These are phyloP conservation scores for Akanthomyces dipterigenus DNA, from an alignment of 2,329 filamentous ascomycete genomes.

Conservation along the genomic window DNA sequence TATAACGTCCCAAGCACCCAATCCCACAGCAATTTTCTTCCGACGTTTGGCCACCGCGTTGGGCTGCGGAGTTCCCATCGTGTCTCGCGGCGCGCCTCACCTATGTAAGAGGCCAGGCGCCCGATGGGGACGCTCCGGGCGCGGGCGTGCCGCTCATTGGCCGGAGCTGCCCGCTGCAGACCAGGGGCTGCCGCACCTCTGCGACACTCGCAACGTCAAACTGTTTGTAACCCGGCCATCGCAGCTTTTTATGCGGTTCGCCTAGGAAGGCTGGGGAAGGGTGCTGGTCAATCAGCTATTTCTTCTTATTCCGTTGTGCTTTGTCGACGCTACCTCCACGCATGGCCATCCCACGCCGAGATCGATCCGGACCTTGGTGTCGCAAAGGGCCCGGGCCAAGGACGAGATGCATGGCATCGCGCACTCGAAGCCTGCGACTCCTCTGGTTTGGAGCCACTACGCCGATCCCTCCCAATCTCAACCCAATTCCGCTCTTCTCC, in stretches of 20 bases:
- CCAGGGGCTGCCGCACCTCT: conserved; percentile 11
- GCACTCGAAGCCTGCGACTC: conserved; percentile 8
- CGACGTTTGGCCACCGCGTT: background rate
- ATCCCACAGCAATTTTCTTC: conserved; percentile 1
- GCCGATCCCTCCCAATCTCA: conserved; percentile 1
- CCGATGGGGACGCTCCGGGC: background rate
- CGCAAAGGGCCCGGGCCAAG: too few relatives aligned
- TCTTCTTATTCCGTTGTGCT: too few relatives aligned
- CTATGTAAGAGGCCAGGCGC: conserved; percentile 7
- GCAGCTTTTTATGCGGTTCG: background rate
- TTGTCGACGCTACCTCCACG: too few relatives aligned
- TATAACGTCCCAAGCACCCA: background rate
- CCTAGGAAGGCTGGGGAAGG: background rate
- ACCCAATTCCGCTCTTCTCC: background rate
- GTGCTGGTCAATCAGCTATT: too few relatives aligned
- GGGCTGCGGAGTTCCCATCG: background rate
- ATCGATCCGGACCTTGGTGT: too few relatives aligned
- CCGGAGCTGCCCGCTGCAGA: background rate
- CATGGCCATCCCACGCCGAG: too few relatives aligned
- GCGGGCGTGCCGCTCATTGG: conserved; percentile 1
- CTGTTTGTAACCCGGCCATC: background rate
- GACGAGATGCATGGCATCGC: background rate
- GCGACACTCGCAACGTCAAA: background rate
- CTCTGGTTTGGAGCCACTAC: conserved; percentile 5
- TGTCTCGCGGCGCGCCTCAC: conserved; percentile 4